Base-by-base conservation (phyloP, 2,329 filamentous ascomycete genomes). In the Fusarium annulatum region DNA sequence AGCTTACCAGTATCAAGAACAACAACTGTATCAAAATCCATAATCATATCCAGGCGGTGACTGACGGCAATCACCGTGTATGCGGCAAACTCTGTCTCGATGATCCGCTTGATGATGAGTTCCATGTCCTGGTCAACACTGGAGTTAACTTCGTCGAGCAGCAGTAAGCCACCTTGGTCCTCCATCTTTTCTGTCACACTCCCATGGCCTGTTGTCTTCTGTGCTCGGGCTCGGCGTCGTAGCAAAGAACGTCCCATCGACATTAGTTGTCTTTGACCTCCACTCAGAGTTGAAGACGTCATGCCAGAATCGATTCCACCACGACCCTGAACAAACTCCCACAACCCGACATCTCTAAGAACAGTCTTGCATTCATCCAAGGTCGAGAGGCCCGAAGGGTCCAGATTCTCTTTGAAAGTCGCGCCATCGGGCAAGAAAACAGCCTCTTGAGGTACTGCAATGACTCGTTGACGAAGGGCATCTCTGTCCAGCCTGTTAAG, bases 191-290 rank as follows among this genome's bases (percentile, higher is more conserved):
- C 36, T 5, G 36, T 2, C 14, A 39, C 4, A n/a, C 6, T 10
- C 21, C 7, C 10, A 30, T 10, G 26, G 7, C 34, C 51, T 72
- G 38, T 60, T 67, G 1, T 43, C 18, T 28, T 43, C 26, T 26
- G 71, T 10, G 61, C 61, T 26, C 75, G 63, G 2, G 73, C 60
- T 1, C 73, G 72, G 5, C 73, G 62, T 36, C 86, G 81, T 18
- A 92, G 79, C 21, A 92, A 82, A 0, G 89, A 90, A 1, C 90
- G 82, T 1, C 88, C 90, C 4, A 93, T 84, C 71, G 87, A 89
- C 74, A 93, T 90, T 1, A 93, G 83, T 77, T 93, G 91, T 64
- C 86, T 86, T 78, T 92, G 90, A 1, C 91, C 91, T 46, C 87
- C 85, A 10, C 85, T 87, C 11, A 91, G 81, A 60, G 83, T 81